phyloP scores from a whole-genome alignment of 192 early-diverging fungal genomes.

The Coemansia sp. region DNA sequence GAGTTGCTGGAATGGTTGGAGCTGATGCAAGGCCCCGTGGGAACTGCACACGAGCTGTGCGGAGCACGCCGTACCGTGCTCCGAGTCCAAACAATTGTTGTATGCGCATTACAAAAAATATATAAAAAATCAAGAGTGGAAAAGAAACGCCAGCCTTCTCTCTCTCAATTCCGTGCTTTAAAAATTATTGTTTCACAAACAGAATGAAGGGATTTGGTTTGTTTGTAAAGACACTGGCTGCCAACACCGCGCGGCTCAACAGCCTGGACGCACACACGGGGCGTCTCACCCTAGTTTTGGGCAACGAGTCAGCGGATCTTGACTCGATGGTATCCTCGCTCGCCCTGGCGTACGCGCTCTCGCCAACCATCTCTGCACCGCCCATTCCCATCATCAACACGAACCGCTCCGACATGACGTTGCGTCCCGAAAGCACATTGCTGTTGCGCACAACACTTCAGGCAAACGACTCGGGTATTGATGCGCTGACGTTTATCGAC shows the following conservation, averaged over 20 bases:
- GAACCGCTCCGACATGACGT: constrained; percentile 24
- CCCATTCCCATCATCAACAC: constrained; percentile 46
- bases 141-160: neutral
- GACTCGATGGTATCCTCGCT: constrained; percentile 55
- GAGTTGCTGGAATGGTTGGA: too few relatives aligned
- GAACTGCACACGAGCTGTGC: neutral
- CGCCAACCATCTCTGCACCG: neutral
- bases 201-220: constrained; percentile 17
- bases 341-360: constrained; percentile 37
- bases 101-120: neutral
- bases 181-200: neutral
- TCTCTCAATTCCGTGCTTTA: neutral
- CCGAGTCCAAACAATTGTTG: neutral
- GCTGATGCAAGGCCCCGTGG: too few relatives aligned
- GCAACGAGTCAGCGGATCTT: constrained; percentile 54
- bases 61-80: neutral
- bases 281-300: constrained; percentile 44
- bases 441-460: constrained; percentile 17
- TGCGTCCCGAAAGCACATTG: constrained; percentile 40
- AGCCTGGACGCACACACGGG: neutral
- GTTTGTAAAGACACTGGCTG: constrained; percentile 34
- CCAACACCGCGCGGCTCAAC: constrained; percentile 20
- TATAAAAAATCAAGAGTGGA: neutral
- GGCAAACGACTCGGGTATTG: constrained; percentile 1
- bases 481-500: constrained; percentile 40